A percentile compares a stretch with the other conserved stretches of the same genome.
phyloP scores from a whole-genome alignment of 83 land plant genomes.

The Larix sibirica region DNA sequence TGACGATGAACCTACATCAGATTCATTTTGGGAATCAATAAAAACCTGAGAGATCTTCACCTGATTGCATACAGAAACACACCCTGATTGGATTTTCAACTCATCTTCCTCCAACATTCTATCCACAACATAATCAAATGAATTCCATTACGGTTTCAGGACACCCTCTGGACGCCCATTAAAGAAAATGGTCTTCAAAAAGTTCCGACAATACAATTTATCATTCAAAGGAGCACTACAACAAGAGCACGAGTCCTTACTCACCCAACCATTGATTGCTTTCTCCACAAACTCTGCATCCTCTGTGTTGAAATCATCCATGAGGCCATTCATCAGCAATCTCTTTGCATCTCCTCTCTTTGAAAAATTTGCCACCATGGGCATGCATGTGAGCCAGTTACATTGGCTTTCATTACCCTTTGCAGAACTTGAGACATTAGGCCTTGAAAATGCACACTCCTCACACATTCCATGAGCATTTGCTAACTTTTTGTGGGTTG shows the following conservation, averaged over 20 bases:
- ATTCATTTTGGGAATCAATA: background rate
- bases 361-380: too few relatives aligned
- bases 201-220: background rate
- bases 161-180: background rate
- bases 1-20: background rate
- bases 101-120: background rate
- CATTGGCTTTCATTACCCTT: background rate
- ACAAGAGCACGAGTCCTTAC: background rate
- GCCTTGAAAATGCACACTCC: slow-evolving; percentile 41
- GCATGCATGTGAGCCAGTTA: slow-evolving; percentile 3
- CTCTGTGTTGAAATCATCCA: background rate
- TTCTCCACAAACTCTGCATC: background rate
- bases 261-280: slow-evolving; percentile 2
- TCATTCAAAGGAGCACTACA: background rate
- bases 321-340: background rate
- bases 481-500: slow-evolving; percentile 43
- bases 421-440: background rate
- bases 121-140: background rate
- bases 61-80: slow-evolving; percentile 3
- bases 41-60: slow-evolving; percentile 2
- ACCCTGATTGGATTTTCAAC: background rate
- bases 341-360: background rate
- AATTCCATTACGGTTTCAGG: background rate
- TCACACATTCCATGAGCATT: slow-evolving; percentile 57
- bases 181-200: background rate